Conservation (phyloP, 2,329 filamentous ascomycete genomes). For the Berkeleyomyces rouxiae region DNA sequence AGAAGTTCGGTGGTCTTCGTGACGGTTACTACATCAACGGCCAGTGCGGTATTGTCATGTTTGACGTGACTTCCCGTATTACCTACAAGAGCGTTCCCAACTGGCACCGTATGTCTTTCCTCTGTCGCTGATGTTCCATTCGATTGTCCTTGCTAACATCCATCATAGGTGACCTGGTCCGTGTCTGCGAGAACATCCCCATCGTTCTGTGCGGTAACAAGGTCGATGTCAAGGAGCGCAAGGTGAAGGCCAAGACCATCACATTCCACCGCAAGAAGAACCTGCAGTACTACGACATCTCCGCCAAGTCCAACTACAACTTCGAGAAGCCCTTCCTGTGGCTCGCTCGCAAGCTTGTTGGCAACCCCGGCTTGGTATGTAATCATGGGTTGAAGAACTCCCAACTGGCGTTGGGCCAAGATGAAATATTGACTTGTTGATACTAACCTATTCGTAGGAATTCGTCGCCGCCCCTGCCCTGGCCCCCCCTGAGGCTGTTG, state of each 20-base stretch:
- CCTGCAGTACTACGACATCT: slow-evolving; percentile 99
- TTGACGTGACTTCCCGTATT: slow-evolving; percentile 97
- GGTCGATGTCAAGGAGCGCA: slow-evolving; percentile 99
- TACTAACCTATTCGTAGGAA: slow-evolving; percentile 39
- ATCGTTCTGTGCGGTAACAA: slow-evolving; percentile 99
- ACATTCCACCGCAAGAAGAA: slow-evolving; percentile 99
- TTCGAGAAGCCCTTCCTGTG: slow-evolving; percentile 99
- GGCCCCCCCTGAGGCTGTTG: slow-evolving; percentile 78
- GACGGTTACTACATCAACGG: slow-evolving; percentile 99
- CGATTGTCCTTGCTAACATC: background rate
- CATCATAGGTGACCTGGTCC: slow-evolving; percentile 73
- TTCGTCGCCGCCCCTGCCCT: slow-evolving; percentile 93
- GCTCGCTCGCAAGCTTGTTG: slow-evolving; percentile 95
- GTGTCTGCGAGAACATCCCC: slow-evolving; percentile 97
- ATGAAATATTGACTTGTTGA: background rate
- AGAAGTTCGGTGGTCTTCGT: slow-evolving; percentile 98
- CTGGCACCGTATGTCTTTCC: slow-evolving; percentile 78
- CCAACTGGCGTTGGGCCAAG: background rate
- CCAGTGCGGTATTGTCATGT: slow-evolving; percentile 99
- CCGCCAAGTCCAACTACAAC: slow-evolving; percentile 99
- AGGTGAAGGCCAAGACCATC: slow-evolving; percentile 99
- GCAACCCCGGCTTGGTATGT: slow-evolving; percentile 71
- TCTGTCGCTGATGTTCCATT: background rate
- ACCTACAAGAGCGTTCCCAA: slow-evolving; percentile 99
- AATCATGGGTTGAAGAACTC: background rate